These are phyloP conservation scores for Neurospora crassa DNA, from an alignment of 2,329 filamentous ascomycete genomes.

Conservation along the genomic window DNA sequence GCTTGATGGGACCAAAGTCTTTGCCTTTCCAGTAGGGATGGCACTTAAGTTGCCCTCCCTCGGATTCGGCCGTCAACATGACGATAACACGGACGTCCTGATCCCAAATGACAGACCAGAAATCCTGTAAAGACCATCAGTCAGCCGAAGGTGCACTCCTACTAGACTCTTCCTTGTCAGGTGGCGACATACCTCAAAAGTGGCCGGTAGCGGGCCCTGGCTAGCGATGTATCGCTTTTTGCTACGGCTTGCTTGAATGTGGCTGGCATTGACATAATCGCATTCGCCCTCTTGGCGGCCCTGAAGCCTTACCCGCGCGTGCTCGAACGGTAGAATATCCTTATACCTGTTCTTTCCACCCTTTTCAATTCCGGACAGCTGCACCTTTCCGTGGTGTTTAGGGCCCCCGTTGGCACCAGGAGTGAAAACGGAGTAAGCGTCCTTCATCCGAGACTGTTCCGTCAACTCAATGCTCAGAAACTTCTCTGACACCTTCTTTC, in stretches of 20 bases:
- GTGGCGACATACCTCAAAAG: constrained; percentile 62
- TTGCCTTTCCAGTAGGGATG: constrained; percentile 84
- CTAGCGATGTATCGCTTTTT: constrained; percentile 93
- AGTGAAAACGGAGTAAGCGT: constrained; percentile 50
- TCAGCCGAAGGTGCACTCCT: constrained; percentile 17
- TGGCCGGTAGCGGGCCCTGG: constrained; percentile 85
- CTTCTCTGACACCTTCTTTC: constrained; percentile 70
- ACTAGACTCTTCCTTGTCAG: neutral
- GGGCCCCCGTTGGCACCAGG: constrained; percentile 25
- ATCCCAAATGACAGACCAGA: constrained; percentile 97
- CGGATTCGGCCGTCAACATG: constrained; percentile 90
- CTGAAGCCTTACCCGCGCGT: constrained; percentile 74
- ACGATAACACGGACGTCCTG: constrained; percentile 91
- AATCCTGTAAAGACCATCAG: constrained; percentile 52
- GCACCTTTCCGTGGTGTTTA: constrained; percentile 35
- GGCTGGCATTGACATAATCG: constrained; percentile 93
- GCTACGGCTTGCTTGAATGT: constrained; percentile 69
- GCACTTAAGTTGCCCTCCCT: constrained; percentile 89
- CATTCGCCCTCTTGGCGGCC: constrained; percentile 58
- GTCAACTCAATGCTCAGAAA: constrained; percentile 77
- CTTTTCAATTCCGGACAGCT: constrained; percentile 88
- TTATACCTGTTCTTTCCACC: constrained; percentile 95
- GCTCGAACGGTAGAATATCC: constrained; percentile 94
- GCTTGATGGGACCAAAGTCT: constrained; percentile 66
- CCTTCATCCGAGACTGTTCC: constrained; percentile 88